A percentile compares a stretch with the other conserved stretches of the same genome.
Conservation (phyloP, 2,329 filamentous ascomycete genomes). For the Verticillium longisporum region DNA sequence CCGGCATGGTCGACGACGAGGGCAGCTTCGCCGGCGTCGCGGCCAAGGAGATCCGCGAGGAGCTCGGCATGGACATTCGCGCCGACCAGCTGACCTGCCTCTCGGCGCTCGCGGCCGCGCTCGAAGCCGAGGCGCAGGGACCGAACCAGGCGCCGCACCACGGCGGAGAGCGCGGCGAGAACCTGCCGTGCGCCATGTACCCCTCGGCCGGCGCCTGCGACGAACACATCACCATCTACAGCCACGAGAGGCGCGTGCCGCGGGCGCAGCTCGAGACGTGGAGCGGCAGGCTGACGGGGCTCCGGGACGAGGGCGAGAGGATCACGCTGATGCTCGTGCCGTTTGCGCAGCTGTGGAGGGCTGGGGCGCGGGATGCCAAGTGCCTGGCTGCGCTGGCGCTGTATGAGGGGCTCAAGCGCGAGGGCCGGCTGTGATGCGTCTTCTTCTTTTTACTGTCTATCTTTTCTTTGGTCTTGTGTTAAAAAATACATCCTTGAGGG, state of each 20-base stretch:
- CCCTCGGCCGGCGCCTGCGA: slow-evolving; percentile 55
- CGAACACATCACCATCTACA: slow-evolving; percentile 52
- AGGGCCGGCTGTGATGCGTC: slow-evolving; percentile 29
- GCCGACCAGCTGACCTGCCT: slow-evolving; percentile 40
- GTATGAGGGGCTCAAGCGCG: slow-evolving; percentile 47
- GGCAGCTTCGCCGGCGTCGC: slow-evolving; percentile 50
- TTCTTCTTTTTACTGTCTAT: too few relatives aligned
- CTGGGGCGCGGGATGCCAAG: slow-evolving; percentile 52
- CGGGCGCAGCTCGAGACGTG: slow-evolving; percentile 43
- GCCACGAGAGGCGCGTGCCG: slow-evolving; percentile 45
- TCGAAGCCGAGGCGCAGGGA: slow-evolving; percentile 4
- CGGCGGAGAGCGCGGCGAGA: neutral
- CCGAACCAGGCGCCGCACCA: too few relatives aligned
- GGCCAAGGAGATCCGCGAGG: slow-evolving; percentile 54
- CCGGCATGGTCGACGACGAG: slow-evolving; percentile 49
- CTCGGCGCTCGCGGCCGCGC: slow-evolving; percentile 38
- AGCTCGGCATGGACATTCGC: slow-evolving; percentile 47
- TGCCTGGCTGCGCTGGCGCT: slow-evolving; percentile 52
- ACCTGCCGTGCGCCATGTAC: slow-evolving; percentile 42
- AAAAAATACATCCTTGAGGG: too few relatives aligned
- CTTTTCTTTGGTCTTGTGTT: too few relatives aligned
- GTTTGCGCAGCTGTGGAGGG: slow-evolving; percentile 50
- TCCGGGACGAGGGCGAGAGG: slow-evolving; percentile 52
- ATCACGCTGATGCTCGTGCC: slow-evolving; percentile 54
- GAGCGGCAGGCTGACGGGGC: slow-evolving; percentile 50